Evolutionary conservation across 345 rosid genomes (phyloP).

Genomic region (Rhodamnia argentea): DNA sequence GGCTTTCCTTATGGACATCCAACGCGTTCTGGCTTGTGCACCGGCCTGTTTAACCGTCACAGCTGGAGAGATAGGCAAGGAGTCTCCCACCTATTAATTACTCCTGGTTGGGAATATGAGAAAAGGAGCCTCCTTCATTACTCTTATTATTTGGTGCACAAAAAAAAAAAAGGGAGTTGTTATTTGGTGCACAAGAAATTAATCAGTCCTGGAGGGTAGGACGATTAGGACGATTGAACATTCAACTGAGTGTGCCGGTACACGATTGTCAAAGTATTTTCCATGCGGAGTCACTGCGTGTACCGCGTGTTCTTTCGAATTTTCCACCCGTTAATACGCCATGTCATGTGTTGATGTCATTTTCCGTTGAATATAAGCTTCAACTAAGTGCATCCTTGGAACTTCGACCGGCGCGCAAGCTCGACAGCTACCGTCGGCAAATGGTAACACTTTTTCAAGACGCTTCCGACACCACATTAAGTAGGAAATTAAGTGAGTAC

Average conservation of each 20-base stretch:
- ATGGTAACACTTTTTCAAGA: background rate
- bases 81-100: background rate
- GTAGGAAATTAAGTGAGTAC: background rate
- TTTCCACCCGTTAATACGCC: background rate
- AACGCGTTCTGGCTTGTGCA: background rate
- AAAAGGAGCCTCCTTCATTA: background rate
- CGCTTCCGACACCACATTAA: background rate
- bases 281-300: background rate
- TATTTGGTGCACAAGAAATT: background rate
- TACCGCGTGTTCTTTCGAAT: background rate
- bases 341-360: background rate
- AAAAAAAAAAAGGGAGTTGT: background rate
- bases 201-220: background rate
- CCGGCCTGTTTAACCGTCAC: background rate
- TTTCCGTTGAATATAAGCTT: background rate
- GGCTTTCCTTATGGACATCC: background rate
- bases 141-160: background rate
- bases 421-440: background rate
- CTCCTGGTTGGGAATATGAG: background rate
- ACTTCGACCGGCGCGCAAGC: background rate
- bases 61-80: background rate
- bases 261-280: background rate
- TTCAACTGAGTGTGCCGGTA: background rate
- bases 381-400: background rate
- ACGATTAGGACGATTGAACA: background rate